Base-by-base conservation (phyloP, 2,329 filamentous ascomycete genomes). In the Venturiaceae sp. region DNA sequence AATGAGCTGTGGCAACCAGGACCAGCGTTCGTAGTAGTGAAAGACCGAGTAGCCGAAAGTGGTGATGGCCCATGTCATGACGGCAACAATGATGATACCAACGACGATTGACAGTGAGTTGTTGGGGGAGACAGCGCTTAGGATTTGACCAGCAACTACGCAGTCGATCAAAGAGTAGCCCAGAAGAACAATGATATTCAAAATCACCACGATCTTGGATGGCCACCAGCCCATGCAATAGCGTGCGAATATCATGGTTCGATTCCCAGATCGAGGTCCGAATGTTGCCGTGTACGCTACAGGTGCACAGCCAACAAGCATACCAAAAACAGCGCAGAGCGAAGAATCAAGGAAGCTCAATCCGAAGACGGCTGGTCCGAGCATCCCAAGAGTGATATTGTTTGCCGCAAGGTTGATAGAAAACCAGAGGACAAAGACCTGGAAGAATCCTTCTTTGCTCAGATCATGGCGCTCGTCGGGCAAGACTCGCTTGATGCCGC, bases 161-260 rank as follows among this genome's bases (percentile, higher is more conserved):
- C 80, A 83, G 67, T 85, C 81, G 60, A 88, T 82, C 66, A 86
- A 72, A 19, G 76, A 74, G 63, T 86, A 86, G 8, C 83, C 83
- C 2, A 85, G 73, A 65, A 86, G 74, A 23, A 84, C 78, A 47
- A 86, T 77, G 52, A 86, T 72, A 64, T 85, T 86, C 59, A 87
- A 71, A 23, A 86, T 64, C 14, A 84, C 82, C 34, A 85, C 77
- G 7, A 87, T 68, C 68, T 85, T 86, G 56, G 80, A 80, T 0
- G 83, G 83, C 75, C 80, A 86, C 80, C 81, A 86, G 6, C 83
- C 83, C 78, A 85, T 85, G 19, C 79, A 73, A 64, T 83, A 86
- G 13, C 82, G 75, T 4, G 81, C 78, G 63, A 83, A 77, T 30
- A 83, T 79, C 80, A 85, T 79, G 52, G 83, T 85, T 56, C 83